Evolutionary conservation across 805 yeast genomes (phyloP).

Genomic region (Lachancea nothofagi): DNA sequence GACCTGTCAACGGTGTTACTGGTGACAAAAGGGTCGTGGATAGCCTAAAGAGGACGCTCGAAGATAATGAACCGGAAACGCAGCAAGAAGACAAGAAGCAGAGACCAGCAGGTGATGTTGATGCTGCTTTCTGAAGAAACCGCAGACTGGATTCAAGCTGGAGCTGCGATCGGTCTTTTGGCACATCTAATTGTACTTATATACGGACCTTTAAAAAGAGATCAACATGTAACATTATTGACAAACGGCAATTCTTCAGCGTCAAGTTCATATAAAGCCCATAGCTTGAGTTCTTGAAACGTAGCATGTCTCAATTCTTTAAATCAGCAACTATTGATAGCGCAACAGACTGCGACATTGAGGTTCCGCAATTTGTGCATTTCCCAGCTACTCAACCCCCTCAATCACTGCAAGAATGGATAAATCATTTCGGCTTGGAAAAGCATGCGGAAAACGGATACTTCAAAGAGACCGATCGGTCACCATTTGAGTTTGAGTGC

Average conservation of each 20-base stretch:
- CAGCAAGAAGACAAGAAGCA: conserved; percentile 2
- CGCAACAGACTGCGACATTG: conserved; percentile 14
- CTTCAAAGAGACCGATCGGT: conserved; percentile 51
- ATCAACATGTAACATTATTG: conserved; percentile 15
- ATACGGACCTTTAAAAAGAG: conserved; percentile 7
- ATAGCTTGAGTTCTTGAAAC: not conserved
- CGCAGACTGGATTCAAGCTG: too few species aligned
- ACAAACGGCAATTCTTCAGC: not conserved
- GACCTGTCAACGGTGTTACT: conserved; percentile 77
- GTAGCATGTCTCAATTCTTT: conserved; percentile 1
- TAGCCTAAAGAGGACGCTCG: conserved; percentile 18
- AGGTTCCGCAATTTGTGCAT: conserved; percentile 15
- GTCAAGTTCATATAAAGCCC: not conserved
- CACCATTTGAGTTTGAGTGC: conserved; percentile 37
- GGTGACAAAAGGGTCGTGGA: conserved; percentile 40
- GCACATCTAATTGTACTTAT: not conserved
- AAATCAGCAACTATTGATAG: conserved; percentile 15
- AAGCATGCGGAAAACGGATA: conserved; percentile 55
- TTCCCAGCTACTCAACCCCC: conserved; percentile 23
- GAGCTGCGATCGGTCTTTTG: too few species aligned
- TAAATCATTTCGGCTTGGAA: conserved; percentile 33
- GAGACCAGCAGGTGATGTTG: conserved; percentile 10
- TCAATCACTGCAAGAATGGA: conserved; percentile 28
- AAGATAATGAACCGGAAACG: not conserved
- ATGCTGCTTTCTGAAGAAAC: too few species aligned